Conservation (phyloP, 768 basidiomycete species). For the Rhizopogon roseolus region DNA sequence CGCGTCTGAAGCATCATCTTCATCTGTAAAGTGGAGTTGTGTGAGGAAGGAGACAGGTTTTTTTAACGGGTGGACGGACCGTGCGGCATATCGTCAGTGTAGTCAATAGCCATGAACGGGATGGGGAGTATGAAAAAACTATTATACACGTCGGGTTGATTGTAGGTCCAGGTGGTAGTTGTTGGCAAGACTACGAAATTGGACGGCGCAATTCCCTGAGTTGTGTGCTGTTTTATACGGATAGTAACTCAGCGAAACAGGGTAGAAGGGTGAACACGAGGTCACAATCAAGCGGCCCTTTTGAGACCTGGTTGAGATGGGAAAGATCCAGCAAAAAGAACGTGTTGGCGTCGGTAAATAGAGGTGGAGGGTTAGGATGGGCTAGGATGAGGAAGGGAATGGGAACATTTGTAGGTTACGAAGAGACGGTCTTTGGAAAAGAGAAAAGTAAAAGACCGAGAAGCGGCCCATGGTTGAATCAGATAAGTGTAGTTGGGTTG, state of each 20-base stretch:
- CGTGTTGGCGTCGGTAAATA: constrained; percentile 9
- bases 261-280: constrained; percentile 33
- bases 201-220: constrained; percentile 32
- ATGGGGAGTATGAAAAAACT: constrained; percentile 1
- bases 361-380: constrained; percentile 4
- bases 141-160: constrained; percentile 14
- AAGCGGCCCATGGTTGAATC: constrained; percentile 11
- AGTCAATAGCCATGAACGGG: constrained; percentile 24
- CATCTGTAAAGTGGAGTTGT: constrained; percentile 13
- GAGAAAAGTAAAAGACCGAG: constrained; percentile 10
- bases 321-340: constrained; percentile 13
- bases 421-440: constrained; percentile 2
- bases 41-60: neutral
- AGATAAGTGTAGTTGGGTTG: constrained; percentile 14
- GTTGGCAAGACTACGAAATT: constrained; percentile 33
- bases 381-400: constrained; percentile 2
- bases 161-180: constrained; percentile 25
- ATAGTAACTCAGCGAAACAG: constrained; percentile 37
- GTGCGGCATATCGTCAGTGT: constrained; percentile 18
- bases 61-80: neutral
- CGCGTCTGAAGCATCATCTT: constrained; percentile 35
- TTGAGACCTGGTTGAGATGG: constrained; percentile 19
- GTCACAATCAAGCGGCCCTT: constrained; percentile 28
- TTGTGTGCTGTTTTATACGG: constrained; percentile 34
- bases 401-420: constrained; percentile 11